Base-by-base conservation (phyloP, 345 rosid genomes). In the Populus ilicifolia region DNA sequence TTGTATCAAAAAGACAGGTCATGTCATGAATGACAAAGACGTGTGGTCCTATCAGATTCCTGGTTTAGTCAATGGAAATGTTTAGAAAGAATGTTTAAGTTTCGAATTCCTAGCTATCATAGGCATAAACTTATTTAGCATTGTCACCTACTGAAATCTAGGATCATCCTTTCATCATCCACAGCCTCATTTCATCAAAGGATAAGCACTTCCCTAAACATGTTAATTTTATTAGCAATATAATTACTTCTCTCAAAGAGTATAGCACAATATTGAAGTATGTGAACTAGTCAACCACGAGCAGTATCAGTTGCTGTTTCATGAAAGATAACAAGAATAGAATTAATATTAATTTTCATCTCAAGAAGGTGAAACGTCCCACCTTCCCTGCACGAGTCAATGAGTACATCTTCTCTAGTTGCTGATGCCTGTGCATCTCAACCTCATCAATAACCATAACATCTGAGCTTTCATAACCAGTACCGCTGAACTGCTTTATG, bases 351-450 rank as follows among this genome's bases (percentile, higher is more conserved):
- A 64, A 75, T 54, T 33, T 43, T 30, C 36, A 69, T 50, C 48
- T 8, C 23, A 50, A 25, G 52, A 38, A 6, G 20, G 70, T 1
- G 43, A 69, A 69, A 74, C 1, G 0, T 17, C 67, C 52, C 76
- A 95, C 99, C 96, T 89, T 93, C 14, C 88, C 93, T 16, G 92
- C 80, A 69, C 97, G 97, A 77, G 99, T 95, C 63, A 90, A 80
- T 43, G 89, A 86, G 85, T 95, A 95, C 73, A 93, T 87, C 70
- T 95, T 95, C 71, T 95, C 98, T 48, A 95, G 87, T 65, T 95
- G 97, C 18, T 92, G 96, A 88, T 95, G 99, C 54, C 99, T 90
- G 72, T 93, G 98, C 96, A 95, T 76, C 87, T 93, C 99, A 2
- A 92, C 81, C 85, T 95, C 98, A 72, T 95, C 99, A 72, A 90